phyloP scores from a whole-genome alignment of 108 stramenopile genomes.

The Cyclotella kingstonii region DNA sequence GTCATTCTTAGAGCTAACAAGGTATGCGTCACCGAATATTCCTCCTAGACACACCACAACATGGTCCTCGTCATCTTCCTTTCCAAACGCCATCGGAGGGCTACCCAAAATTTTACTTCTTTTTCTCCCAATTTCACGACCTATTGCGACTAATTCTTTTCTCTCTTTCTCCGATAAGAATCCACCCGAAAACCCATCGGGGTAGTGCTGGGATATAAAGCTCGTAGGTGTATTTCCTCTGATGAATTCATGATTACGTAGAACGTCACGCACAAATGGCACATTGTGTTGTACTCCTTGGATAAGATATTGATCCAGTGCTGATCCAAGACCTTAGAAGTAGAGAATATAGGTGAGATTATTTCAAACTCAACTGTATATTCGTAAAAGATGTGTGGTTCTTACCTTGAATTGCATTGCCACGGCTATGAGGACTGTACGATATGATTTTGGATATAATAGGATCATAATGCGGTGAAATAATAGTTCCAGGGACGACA shows the following conservation, averaged over 20 bases:
- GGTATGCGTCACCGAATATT: conserved; percentile 65
- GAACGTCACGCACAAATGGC: conserved; percentile 73
- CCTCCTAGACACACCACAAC: conserved; percentile 72
- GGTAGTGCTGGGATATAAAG: conserved; percentile 90
- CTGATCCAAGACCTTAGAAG: conserved; percentile 47
- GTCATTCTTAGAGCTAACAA: conserved; percentile 39
- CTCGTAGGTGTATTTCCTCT: conserved; percentile 88
- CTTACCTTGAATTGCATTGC: conserved; percentile 64
- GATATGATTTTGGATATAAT: conserved; percentile 95
- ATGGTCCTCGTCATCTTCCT: conserved; percentile 20
- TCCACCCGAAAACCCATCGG: conserved; percentile 88
- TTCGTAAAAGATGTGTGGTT: too few relatives aligned
- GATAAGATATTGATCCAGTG: conserved; percentile 91
- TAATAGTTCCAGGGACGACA: conserved; percentile 82
- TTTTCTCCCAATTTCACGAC: conserved; percentile 44
- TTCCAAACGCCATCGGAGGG: conserved; percentile 16
- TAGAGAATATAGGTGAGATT: not conserved
- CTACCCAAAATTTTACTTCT: conserved; percentile 28
- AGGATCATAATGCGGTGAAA: conserved; percentile 94
- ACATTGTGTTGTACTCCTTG: conserved; percentile 92
- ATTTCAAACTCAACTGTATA: too few relatives aligned
- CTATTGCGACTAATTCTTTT: conserved; percentile 64
- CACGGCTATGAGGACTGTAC: conserved; percentile 47
- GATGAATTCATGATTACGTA: conserved; percentile 70
- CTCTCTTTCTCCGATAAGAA: conserved; percentile 50